Evolutionary conservation across 805 yeast genomes (phyloP).

Genomic region (Jamesozyma piceae): DNA sequence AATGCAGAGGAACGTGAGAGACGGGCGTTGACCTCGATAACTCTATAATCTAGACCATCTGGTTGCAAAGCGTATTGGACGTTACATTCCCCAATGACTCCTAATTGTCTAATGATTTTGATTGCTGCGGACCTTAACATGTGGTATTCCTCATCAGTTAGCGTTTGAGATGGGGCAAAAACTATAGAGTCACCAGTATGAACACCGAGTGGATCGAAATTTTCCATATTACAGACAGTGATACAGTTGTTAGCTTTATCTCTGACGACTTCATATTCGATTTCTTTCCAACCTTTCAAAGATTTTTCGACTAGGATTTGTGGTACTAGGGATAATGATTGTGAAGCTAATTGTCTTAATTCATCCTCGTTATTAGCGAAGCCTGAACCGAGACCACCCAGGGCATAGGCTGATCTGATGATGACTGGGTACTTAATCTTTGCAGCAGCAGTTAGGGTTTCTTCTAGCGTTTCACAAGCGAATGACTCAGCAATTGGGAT

Average conservation of each 20-base stretch:
- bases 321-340: conserved; percentile 81
- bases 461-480: conserved; percentile 90
- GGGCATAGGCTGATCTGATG: conserved; percentile 93
- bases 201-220: conserved; percentile 94
- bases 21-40: conserved; percentile 95
- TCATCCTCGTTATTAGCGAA: conserved; percentile 81
- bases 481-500: conserved; percentile 95
- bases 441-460: conserved; percentile 84
- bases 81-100: conserved; percentile 98
- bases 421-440: conserved; percentile 89
- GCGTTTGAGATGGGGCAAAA: conserved; percentile 96
- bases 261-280: conserved; percentile 96
- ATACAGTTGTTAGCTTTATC: conserved; percentile 95
- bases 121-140: conserved; percentile 97
- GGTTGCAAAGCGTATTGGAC: conserved; percentile 96
- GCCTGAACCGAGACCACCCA: conserved; percentile 97
- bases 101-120: conserved; percentile 92
- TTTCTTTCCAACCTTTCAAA: conserved; percentile 97
- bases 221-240: conserved; percentile 98
- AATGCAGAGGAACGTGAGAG: conserved; percentile 94
- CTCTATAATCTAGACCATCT: conserved; percentile 89
- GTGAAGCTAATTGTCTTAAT: conserved; percentile 78
- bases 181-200: conserved; percentile 99
- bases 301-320: conserved; percentile 95
- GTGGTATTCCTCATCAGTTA: conserved; percentile 94